Conservation (phyloP, 495 filamentous ascomycete genomes). For the Aspergillus indologenus region DNA sequence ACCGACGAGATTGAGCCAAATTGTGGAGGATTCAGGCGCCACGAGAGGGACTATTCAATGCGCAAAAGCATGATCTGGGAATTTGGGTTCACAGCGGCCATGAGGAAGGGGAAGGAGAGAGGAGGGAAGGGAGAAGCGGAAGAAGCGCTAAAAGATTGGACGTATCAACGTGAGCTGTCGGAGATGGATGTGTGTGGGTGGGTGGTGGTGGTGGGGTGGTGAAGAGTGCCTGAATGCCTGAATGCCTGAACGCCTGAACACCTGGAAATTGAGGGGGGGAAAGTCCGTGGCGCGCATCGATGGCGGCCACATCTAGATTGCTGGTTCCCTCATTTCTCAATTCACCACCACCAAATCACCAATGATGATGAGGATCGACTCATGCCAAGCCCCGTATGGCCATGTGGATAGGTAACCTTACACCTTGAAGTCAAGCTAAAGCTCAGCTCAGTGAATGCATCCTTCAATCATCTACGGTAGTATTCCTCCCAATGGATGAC, state of each 20-base stretch:
- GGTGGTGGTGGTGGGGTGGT: no score
- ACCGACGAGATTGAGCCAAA: background rate
- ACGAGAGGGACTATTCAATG: constrained; percentile 1
- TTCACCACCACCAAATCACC: background rate
- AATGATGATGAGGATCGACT: background rate
- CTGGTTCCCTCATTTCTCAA: no score
- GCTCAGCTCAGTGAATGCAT: background rate
- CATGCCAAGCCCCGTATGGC: background rate
- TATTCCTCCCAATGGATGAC: no score
- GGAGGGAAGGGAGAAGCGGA: background rate
- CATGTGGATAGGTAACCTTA: constrained; percentile 1
- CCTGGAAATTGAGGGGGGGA: background rate
- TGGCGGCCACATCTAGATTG: constrained; percentile 9
- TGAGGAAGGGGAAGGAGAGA: background rate
- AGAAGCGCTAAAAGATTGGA: constrained; percentile 15
- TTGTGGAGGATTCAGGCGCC: background rate
- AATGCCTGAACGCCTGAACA: background rate
- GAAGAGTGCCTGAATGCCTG: background rate
- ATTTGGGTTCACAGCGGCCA: background rate
- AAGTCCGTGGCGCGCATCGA: background rate
- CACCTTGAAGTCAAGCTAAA: no score
- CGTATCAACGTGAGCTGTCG: constrained; percentile 37
- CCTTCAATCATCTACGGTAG: no score
- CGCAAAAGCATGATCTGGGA: background rate
- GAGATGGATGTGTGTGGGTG: constrained; percentile 24